phyloP scores from a whole-genome alignment of 1,284 basidiomycete species.

The Cerioporus squamosus region DNA sequence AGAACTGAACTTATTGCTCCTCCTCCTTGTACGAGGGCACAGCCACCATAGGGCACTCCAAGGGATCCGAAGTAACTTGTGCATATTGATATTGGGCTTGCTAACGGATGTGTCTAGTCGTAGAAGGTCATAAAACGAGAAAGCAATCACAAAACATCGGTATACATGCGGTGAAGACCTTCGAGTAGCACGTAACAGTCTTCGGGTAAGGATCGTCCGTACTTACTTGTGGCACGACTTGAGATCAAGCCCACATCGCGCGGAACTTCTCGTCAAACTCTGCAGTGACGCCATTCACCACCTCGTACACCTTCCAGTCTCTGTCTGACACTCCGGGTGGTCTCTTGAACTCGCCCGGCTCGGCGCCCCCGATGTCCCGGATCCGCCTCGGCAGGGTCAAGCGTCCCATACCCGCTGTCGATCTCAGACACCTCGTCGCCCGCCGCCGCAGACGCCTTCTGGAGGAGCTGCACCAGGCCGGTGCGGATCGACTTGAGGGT shows the following conservation, averaged over 20 bases:
- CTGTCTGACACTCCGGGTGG: conserved; percentile 44
- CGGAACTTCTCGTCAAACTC: conserved; percentile 52
- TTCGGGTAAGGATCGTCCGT: too few species aligned
- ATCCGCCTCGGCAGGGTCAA: conserved; percentile 35
- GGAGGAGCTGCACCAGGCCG: conserved; percentile 45
- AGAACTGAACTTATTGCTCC: not conserved
- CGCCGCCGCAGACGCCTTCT: conserved; percentile 33
- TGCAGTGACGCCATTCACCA: conserved; percentile 46
- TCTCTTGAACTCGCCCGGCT: conserved; percentile 30
- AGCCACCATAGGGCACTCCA: not conserved
- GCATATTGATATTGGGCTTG: not conserved
- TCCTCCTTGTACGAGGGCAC: not conserved
- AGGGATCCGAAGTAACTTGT: too few species aligned
- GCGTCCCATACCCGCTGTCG: conserved; percentile 41
- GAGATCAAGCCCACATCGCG: conserved; percentile 43
- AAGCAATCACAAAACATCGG: not conserved
- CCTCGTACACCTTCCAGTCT: conserved; percentile 63
- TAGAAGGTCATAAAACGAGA: not conserved
- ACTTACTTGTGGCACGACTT: too few species aligned
- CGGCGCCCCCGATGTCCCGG: conserved; percentile 33
- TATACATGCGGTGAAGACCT: too few species aligned
- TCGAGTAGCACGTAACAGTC: too few species aligned
- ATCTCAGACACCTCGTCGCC: conserved; percentile 28
- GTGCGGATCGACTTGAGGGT: conserved; percentile 50
- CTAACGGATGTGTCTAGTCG: not conserved